phyloP scores from a whole-genome alignment of 2,329 filamentous ascomycete species.

The Phialophora macrospora region DNA sequence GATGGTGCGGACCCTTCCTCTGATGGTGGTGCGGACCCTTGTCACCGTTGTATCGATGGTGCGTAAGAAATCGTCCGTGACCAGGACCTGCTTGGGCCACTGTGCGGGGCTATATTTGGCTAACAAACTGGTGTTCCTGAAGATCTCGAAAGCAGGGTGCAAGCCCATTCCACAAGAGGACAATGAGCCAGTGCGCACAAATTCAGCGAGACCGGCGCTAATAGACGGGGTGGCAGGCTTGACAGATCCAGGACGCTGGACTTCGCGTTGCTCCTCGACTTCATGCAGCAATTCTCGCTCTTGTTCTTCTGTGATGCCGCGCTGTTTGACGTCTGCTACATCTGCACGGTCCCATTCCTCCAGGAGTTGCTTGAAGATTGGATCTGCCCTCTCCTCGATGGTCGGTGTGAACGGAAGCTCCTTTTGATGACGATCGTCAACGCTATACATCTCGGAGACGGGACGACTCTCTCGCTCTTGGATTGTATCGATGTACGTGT shows the following conservation, averaged over 20 bases:
- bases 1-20: too few relatives aligned
- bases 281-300: constrained; percentile 69
- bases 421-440: constrained; percentile 35
- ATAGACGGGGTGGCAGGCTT: constrained; percentile 51
- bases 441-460: constrained; percentile 59
- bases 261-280: constrained; percentile 63
- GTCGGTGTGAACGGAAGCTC: constrained; percentile 7
- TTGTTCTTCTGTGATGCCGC: constrained; percentile 66
- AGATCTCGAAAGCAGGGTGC: too few relatives aligned
- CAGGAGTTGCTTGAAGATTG: constrained; percentile 42
- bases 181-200: too few relatives aligned
- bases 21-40: too few relatives aligned
- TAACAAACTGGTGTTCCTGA: too few relatives aligned
- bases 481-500: constrained; percentile 45
- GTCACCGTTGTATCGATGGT: too few relatives aligned
- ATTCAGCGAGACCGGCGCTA: constrained; percentile 40
- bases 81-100: too few relatives aligned
- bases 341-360: constrained; percentile 49
- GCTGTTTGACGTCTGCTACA: constrained; percentile 42
- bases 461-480: constrained; percentile 62
- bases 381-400: constrained; percentile 39
- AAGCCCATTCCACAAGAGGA: too few relatives aligned
- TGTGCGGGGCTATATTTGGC: too few relatives aligned
- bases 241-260: constrained; percentile 54
- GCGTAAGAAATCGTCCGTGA: too few relatives aligned